Evolutionary conservation across 2,329 filamentous ascomycete genomes (phyloP).

Genomic region (Elsinoe fawcettii): DNA sequence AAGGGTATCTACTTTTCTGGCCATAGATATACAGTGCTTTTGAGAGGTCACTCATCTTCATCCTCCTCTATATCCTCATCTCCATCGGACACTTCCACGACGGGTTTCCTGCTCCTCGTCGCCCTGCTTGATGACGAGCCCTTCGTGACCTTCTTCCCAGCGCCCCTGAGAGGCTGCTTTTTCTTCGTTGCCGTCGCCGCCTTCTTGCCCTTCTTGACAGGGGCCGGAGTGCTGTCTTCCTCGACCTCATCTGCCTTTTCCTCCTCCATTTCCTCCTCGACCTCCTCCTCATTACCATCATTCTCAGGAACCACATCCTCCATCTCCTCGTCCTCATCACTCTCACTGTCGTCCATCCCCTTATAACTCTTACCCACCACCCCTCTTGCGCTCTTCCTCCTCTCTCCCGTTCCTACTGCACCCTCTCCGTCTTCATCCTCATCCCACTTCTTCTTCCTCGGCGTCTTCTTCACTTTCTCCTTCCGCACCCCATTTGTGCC

Average conservation of each 20-base stretch:
- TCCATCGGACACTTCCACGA: neutral
- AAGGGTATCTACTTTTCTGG: conserved; percentile 12
- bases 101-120: neutral
- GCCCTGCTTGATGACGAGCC: neutral
- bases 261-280: conserved; percentile 16
- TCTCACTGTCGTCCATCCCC: conserved; percentile 38
- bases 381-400: conserved; percentile 37
- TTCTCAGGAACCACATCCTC: conserved; percentile 13
- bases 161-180: conserved; percentile 1
- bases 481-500: conserved; percentile 22
- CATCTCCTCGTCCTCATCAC: conserved; percentile 29
- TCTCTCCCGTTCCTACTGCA: conserved; percentile 33
- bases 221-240: conserved; percentile 13
- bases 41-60: neutral
- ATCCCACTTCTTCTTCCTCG: conserved; percentile 31
- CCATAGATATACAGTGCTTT: neutral
- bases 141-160: conserved; percentile 2
- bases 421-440: conserved; percentile 23
- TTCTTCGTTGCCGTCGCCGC: neutral
- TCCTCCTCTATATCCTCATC: conserved; percentile 16
- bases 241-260: conserved; percentile 18
- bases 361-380: conserved; percentile 37
- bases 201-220: neutral
- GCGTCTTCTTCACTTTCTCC: conserved; percentile 28
- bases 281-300: conserved; percentile 12